Base-by-base conservation (phyloP, 2,329 filamentous ascomycete genomes). In the Fusarium illudens region DNA sequence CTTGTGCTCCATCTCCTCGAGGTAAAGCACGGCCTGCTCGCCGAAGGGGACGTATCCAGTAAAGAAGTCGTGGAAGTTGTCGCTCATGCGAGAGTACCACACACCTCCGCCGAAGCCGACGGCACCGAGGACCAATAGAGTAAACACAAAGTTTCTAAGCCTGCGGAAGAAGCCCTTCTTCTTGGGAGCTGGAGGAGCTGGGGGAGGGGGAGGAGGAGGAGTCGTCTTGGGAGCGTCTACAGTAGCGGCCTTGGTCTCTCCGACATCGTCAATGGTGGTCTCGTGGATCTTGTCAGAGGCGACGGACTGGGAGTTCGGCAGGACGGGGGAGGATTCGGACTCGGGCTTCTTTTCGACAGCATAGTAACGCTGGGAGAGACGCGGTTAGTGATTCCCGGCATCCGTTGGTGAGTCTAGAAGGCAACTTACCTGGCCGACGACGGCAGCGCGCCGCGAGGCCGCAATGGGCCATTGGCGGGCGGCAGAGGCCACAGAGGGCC, bases 21-120 rank as follows among this genome's bases (percentile, higher is more conserved):
- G 90, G 82, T 97, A 98, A 25, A 97, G 88, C 46, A 99, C 95
- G 17, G 92, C 92, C 77, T 97, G 93, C 82, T 99, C 96, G 75
- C 94, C 96, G 72, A 92, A 97, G 20, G 96, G 96, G 17, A 99
- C 82, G 79, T 95, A 99, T 82, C 97, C 94, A 74, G 94, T 98
- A 82, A 99, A 99, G 84, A 97, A 96, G 80, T 99, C 96, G 82
- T 99, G 95, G 87, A 98, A 99, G 82, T 93, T 97, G 84, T 99
- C 96, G 76, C 91, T 97, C 80, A 96, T 87, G 69, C 97, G 89
- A 58, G 96, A 95, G 80, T 97, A 96, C 85, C 92, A 97, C 58
- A 97, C 90, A 71, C 95, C 94, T 69, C 94, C 94, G 58, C 87
- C 92, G 75, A 97, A 99, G 36, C 91, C 90, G 44, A 96, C 80